A percentile compares a stretch with the other conserved stretches of the same genome.
Conservation (phyloP, 129 eudicot species). For the Flaveria linearis region DNA sequence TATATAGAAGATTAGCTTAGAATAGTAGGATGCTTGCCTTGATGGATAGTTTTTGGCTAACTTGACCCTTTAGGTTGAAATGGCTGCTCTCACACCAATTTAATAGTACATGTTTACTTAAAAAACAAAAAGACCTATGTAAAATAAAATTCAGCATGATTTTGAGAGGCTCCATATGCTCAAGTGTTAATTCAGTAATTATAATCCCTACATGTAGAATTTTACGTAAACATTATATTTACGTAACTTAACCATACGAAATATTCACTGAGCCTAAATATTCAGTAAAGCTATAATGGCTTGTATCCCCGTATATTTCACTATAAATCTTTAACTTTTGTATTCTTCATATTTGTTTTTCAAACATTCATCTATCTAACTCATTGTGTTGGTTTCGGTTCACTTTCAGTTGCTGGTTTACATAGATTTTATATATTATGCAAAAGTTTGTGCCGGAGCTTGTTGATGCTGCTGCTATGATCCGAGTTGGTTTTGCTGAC, state of each 20-base stretch:
- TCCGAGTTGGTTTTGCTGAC: background rate
- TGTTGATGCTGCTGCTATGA: slow-evolving; percentile 1
- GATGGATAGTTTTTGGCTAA: background rate
- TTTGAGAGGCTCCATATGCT: background rate
- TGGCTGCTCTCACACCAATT: background rate
- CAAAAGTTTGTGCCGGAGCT: slow-evolving; percentile 19
- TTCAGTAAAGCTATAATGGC: too few relatives aligned
- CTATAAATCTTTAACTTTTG: background rate
- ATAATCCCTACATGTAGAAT: too few relatives aligned
- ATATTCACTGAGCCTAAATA: too few relatives aligned
- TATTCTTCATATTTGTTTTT: background rate
- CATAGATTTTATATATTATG: background rate
- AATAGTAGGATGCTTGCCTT: background rate
- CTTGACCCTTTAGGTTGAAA: background rate
- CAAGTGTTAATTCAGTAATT: background rate
- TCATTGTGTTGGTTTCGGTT: background rate
- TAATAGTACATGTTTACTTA: background rate
- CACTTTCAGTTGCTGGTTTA: slow-evolving; percentile 19
- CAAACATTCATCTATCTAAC: background rate
- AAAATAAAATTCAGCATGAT: background rate
- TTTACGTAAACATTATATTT: background rate
- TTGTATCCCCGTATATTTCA: too few relatives aligned
- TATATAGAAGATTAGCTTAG: background rate
- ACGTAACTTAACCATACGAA: too few relatives aligned
- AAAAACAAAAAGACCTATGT: background rate